Percentiles rank a stretch among this genome's conserved stretches.
These are phyloP conservation scores for Brassica cretica DNA, from an alignment of 345 rosid species.

Conservation along the genomic window DNA sequence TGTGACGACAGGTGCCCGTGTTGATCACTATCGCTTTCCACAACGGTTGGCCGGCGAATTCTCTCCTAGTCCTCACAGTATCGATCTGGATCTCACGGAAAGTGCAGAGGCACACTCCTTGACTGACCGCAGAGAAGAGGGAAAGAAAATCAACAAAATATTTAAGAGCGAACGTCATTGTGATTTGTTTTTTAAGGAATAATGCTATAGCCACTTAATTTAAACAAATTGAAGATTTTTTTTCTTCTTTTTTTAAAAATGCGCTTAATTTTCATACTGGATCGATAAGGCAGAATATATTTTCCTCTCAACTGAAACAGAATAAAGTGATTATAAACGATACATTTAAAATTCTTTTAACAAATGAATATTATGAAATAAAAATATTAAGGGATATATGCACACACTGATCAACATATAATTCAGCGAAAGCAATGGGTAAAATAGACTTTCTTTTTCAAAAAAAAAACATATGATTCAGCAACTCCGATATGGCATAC, in stretches of 20 bases:
- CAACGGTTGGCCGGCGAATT: conserved; percentile 19
- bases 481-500: too few species aligned
- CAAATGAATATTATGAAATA: too few species aligned
- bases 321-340: too few species aligned
- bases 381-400: too few species aligned
- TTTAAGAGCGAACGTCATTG: conserved; percentile 20
- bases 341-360: too few species aligned
- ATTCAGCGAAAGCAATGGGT: too few species aligned
- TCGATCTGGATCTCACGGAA: conserved; percentile 6
- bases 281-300: too few species aligned
- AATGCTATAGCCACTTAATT: background rate
- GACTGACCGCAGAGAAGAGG: conserved; percentile 22
- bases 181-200: background rate
- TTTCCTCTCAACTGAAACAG: too few species aligned
- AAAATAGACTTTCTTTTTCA: too few species aligned
- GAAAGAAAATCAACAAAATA: conserved; percentile 5
- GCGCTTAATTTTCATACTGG: background rate
- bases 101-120: conserved; percentile 15
- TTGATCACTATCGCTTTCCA: conserved; percentile 26
- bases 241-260: background rate
- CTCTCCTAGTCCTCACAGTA: conserved; percentile 16
- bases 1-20: conserved; percentile 28
- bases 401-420: too few species aligned
- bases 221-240: background rate
- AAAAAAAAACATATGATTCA: too few species aligned